phyloP scores from a whole-genome alignment of 2,329 filamentous ascomycete genomes.

The Nigrograna mackinnonii region DNA sequence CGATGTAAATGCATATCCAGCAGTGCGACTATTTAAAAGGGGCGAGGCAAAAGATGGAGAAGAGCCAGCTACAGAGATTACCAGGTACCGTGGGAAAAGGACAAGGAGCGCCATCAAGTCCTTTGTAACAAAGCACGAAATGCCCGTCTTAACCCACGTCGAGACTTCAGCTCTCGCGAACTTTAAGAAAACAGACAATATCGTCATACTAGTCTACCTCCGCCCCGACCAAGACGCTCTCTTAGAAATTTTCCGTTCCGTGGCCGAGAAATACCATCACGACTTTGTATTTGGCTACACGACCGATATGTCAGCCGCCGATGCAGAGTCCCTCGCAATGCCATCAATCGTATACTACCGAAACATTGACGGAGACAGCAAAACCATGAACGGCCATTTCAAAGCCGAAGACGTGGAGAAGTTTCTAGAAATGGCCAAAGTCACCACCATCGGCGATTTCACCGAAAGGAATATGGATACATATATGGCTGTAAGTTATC shows the following conservation, averaged over 20 bases:
- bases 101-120: conserved; percentile 13
- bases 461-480: conserved; percentile 18
- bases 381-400: conserved; percentile 15
- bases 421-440: conserved; percentile 4
- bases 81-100: conserved; percentile 19
- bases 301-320: conserved; percentile 9
- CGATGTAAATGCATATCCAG: conserved; percentile 25
- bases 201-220: conserved; percentile 21
- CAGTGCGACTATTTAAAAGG: conserved; percentile 18
- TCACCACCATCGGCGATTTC: conserved; percentile 6
- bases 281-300: conserved; percentile 20
- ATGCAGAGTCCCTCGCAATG: conserved; percentile 13
- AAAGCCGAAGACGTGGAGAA: conserved; percentile 6
- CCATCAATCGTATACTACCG: conserved; percentile 21
- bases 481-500: conserved; percentile 20
- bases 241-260: conserved; percentile 5
- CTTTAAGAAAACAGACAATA: conserved; percentile 17
- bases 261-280: conserved; percentile 12
- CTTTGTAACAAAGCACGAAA: conserved; percentile 16
- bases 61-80: conserved; percentile 1
- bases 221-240: conserved; percentile 5
- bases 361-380: conserved; percentile 21
- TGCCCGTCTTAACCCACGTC: conserved; percentile 12
- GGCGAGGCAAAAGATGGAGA: conserved; percentile 1
- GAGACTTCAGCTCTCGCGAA: conserved; percentile 1